Evolutionary conservation across 805 yeast genomes (phyloP), one percentile per base, ranked within the genome.

Genomic region (Lipomyces chichibuensis): DNA sequence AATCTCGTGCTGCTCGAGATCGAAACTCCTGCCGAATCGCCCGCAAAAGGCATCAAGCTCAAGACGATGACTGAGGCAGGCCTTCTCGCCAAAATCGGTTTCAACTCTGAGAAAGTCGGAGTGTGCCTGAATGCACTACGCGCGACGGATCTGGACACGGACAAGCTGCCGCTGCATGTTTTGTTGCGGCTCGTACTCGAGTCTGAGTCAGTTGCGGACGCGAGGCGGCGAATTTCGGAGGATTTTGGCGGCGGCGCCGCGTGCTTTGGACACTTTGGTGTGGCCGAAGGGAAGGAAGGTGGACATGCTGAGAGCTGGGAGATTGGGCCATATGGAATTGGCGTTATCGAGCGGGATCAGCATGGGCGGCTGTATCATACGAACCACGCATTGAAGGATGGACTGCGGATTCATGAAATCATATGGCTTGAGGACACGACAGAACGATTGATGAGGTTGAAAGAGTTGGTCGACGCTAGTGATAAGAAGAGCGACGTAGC

Each of bases 91-190:
- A 78, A 78, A 62, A 75, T 77, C 27, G 81, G 80, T 6, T 69
- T 77, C 61, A 78, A 78, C 67, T 71, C 72, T 65, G 66, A 73
- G 49, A 78, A 79, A 1, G 77, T 78, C 17, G 80, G 79, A 4
- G 74, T 75, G 3, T 71, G 75, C 56, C 62, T 78, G 66, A 78
- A 78, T 59, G 80, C 80, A 20, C 71, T 78, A 51, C 70, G 74
- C 6, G 77, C 82, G 4, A 71, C 71, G 53, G 77, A 75, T 2
- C 74, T 77, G 9, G 74, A 73, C 56, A 69, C 70, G 14, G 64
- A 72, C 20, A 75, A 76, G 60, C 71, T 78, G 49, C 83, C 83
- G 4, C 73, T 80, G 56, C 83, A 80, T 65, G 70, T 80, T 57
- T 76, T 79, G 0, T 65, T 80, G 20, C 73, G 83, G 58, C 73